Conservation (phyloP, 2,329 filamentous ascomycete genomes). For the Fusarium goolgardi region DNA sequence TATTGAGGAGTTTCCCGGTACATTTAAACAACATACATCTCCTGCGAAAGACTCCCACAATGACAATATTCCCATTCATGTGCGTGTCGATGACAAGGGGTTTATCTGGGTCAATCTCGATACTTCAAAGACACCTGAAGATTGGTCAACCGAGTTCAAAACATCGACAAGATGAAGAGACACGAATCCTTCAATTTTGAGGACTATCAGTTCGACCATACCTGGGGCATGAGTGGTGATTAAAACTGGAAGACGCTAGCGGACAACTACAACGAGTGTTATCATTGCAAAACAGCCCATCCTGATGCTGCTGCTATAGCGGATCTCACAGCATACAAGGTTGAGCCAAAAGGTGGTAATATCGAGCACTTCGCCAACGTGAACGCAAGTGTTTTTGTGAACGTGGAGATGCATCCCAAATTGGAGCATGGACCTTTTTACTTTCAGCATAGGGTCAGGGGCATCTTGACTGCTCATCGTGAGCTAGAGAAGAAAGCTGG, state of each 20-base stretch:
- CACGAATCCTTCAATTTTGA: conserved; percentile 59
- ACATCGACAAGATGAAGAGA: conserved; percentile 54
- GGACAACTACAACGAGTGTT: conserved; percentile 35
- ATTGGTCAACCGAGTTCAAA: conserved; percentile 59
- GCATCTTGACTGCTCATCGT: background rate
- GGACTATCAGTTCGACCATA: conserved; percentile 66
- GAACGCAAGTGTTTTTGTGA: background rate
- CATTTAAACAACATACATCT: conserved; percentile 38
- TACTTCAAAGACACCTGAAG: conserved; percentile 55
- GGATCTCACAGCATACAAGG: conserved; percentile 14
- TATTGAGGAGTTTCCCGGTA: conserved; percentile 70
- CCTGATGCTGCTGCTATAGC: conserved; percentile 9
- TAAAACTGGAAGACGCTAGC: conserved; percentile 70
- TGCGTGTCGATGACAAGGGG: conserved; percentile 62
- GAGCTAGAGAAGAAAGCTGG: background rate
- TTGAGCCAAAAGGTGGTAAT: conserved; percentile 23
- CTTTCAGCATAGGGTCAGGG: background rate
- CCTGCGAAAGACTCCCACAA: background rate
- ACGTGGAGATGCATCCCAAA: background rate
- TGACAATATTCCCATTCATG: conserved; percentile 47
- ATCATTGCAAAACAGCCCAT: conserved; percentile 30
- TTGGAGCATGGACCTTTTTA: background rate
- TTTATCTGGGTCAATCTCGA: conserved; percentile 71
- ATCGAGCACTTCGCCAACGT: conserved; percentile 36
- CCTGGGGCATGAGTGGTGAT: conserved; percentile 64